Percentiles rank a stretch among this genome's conserved stretches.
phyloP scores from a whole-genome alignment of 2,329 filamentous ascomycete species.

The Cordyceps javanica region DNA sequence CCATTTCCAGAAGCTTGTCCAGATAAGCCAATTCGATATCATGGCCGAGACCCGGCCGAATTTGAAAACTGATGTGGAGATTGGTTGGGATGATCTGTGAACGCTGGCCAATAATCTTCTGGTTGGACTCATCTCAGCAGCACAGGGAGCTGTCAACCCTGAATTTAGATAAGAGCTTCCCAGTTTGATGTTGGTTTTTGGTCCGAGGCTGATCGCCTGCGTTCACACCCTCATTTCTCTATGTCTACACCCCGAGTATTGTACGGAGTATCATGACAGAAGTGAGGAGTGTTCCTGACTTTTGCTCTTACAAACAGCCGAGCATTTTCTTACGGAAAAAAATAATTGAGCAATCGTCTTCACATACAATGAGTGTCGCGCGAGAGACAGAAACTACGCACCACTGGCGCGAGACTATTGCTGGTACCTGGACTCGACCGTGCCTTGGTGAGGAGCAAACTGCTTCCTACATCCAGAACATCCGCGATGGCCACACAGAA shows the following conservation, averaged over 20 bases:
- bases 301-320: neutral
- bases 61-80: neutral
- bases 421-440: neutral
- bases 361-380: neutral
- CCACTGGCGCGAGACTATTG: neutral
- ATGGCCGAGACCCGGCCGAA: neutral
- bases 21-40: neutral
- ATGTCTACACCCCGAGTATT: neutral
- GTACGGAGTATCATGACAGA: neutral
- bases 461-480: neutral
- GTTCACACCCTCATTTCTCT: neutral
- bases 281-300: neutral
- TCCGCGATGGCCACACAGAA: slow-evolving; percentile 2
- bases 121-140: neutral
- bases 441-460: slow-evolving; percentile 2
- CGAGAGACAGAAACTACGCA: neutral
- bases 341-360: neutral
- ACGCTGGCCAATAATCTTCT: neutral
- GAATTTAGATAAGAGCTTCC: neutral
- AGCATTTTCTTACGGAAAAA: neutral
- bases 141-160: neutral
- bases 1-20: neutral
- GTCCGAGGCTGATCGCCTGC: neutral
- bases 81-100: neutral
- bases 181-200: neutral